Conservation (phyloP, 768 basidiomycete species). For the Dioszegia aurantiaca region DNA sequence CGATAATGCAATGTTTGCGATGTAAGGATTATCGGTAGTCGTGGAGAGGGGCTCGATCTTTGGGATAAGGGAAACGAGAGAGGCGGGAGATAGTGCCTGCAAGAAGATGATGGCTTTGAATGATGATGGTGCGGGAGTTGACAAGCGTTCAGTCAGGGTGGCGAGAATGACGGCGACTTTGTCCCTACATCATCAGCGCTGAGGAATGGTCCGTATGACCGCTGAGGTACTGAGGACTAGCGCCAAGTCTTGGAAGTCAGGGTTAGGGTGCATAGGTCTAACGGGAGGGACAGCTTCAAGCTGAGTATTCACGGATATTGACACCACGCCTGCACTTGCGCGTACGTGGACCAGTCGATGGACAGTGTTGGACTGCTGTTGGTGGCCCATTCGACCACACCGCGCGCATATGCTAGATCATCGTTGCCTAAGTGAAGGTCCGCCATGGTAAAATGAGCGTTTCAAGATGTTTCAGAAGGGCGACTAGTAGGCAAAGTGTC, state of each 20-base stretch:
- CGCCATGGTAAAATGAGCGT: background rate
- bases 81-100: background rate
- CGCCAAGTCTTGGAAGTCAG: no score
- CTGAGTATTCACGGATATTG: conserved; percentile 1
- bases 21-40: conserved; percentile 1
- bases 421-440: background rate
- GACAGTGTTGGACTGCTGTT: conserved; percentile 2
- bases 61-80: conserved; percentile 1
- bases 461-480: background rate
- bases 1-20: background rate
- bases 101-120: conserved; percentile 10
- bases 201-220: background rate
- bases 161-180: conserved; percentile 4
- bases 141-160: background rate
- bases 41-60: background rate
- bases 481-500: no score
- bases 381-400: conserved; percentile 5
- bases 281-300: background rate
- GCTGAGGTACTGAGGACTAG: no score
- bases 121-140: conserved; percentile 4
- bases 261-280: no score
- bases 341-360: conserved; percentile 13
- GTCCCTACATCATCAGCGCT: background rate
- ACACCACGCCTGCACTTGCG: conserved; percentile 5
- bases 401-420: background rate